phyloP scores from a whole-genome alignment of 164 flowering plant species.

The Buxus sempervirens region DNA sequence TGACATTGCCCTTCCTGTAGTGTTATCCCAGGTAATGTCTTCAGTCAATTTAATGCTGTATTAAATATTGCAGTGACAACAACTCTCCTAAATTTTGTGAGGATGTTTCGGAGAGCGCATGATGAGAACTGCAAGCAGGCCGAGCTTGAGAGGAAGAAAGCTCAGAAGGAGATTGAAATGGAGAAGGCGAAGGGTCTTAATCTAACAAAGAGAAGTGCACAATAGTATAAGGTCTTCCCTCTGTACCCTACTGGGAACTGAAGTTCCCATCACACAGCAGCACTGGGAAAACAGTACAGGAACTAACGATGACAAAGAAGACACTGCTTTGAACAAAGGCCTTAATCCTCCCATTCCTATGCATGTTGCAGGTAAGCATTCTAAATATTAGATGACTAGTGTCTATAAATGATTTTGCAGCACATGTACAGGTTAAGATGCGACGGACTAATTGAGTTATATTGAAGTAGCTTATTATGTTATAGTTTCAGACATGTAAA shows the following conservation, averaged over 20 bases:
- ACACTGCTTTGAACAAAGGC: slow-evolving; percentile 9
- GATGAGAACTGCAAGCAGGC: slow-evolving; percentile 87
- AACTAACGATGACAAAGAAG: slow-evolving; percentile 1
- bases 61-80: slow-evolving; percentile 61
- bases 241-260: slow-evolving; percentile 1
- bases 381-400: slow-evolving; percentile 10
- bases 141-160: slow-evolving; percentile 90
- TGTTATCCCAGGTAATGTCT: neutral
- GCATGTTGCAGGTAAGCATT: slow-evolving; percentile 19
- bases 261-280: slow-evolving; percentile 5
- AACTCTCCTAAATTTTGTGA: slow-evolving; percentile 78
- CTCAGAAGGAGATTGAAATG: slow-evolving; percentile 86
- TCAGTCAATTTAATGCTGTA: neutral
- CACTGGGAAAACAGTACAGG: neutral
- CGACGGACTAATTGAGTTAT: neutral
- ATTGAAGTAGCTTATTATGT: neutral
- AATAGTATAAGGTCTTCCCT: slow-evolving; percentile 21
- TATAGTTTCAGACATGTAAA: neutral
- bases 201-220: slow-evolving; percentile 39
- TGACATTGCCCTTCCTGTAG: neutral
- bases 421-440: neutral
- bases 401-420: neutral
- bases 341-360: slow-evolving; percentile 1
- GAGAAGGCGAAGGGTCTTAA: slow-evolving; percentile 65
- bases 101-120: slow-evolving; percentile 79